phyloP scores from a whole-genome alignment of 768 basidiomycete genomes.

The Lyophyllum shimeji region DNA sequence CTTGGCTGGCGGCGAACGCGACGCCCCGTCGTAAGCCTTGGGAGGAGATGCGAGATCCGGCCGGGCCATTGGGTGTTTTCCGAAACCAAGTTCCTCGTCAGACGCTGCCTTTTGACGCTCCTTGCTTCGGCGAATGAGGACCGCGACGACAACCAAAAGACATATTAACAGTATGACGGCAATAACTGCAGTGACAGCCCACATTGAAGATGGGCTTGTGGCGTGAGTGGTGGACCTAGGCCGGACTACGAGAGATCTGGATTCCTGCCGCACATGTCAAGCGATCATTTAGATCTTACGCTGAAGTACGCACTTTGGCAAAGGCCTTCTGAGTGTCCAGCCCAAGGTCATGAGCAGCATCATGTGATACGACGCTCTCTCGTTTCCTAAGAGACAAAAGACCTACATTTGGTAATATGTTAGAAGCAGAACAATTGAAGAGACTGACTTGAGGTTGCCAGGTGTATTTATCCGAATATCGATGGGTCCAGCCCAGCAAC shows the following conservation, averaged over 20 bases:
- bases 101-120: neutral
- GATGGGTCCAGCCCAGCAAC: conserved; percentile 13
- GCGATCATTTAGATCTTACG: neutral
- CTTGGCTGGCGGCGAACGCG: conserved; percentile 3
- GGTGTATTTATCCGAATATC: neutral
- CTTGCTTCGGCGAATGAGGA: conserved; percentile 4
- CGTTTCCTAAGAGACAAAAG: neutral
- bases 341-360: neutral
- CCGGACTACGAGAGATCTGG: neutral
- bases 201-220: conserved; percentile 1
- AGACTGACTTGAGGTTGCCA: conserved; percentile 4
- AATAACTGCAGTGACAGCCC: conserved; percentile 9
- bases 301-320: neutral
- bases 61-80: conserved; percentile 6
- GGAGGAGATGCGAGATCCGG: conserved; percentile 2
- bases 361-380: neutral
- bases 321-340: neutral
- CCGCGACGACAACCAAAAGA: neutral
- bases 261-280: neutral
- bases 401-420: neutral
- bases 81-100: conserved; percentile 14
- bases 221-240: conserved; percentile 3
- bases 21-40: conserved; percentile 8
- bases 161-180: conserved; percentile 7
- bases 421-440: no score